Conservation (phyloP, 2,329 filamentous ascomycete genomes). For the Sarocladium brachiariae region DNA sequence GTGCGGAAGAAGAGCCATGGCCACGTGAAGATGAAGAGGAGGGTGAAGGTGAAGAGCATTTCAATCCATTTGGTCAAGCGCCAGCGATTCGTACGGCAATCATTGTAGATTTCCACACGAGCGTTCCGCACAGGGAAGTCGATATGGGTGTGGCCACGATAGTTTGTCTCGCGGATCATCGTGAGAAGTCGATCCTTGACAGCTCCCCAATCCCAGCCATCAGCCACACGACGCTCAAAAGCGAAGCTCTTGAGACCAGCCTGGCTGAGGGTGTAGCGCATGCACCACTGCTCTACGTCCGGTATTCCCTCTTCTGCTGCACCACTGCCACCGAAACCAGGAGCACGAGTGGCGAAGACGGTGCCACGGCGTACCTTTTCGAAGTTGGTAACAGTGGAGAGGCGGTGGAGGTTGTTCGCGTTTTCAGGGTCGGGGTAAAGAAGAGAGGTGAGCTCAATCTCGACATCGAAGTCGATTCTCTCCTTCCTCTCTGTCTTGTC, state of each 20-base stretch:
- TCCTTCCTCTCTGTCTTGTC: conserved; percentile 38
- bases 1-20: conserved; percentile 62
- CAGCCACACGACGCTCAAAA: conserved; percentile 40
- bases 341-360: conserved; percentile 44
- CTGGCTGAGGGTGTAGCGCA: conserved; percentile 54
- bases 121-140: conserved; percentile 52
- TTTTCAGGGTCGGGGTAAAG: conserved; percentile 38
- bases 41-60: conserved; percentile 58
- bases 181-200: conserved; percentile 45
- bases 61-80: conserved; percentile 57
- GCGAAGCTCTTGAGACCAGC: conserved; percentile 51
- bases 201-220: conserved; percentile 52
- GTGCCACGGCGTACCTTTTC: conserved; percentile 61
- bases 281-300: conserved; percentile 54
- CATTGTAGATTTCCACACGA: conserved; percentile 56
- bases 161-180: conserved; percentile 59
- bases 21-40: conserved; percentile 65
- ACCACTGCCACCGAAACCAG: conserved; percentile 29
- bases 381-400: conserved; percentile 49
- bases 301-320: conserved; percentile 24
- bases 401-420: conserved; percentile 15
- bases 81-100: conserved; percentile 56
- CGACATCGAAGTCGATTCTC: conserved; percentile 53
- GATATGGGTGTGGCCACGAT: conserved; percentile 54
- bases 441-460: conserved; percentile 51